Percentiles rank a stretch among this genome's conserved stretches.
phyloP scores from a whole-genome alignment of 148 eudicot genomes.

The Fagopyrum tataricum region DNA sequence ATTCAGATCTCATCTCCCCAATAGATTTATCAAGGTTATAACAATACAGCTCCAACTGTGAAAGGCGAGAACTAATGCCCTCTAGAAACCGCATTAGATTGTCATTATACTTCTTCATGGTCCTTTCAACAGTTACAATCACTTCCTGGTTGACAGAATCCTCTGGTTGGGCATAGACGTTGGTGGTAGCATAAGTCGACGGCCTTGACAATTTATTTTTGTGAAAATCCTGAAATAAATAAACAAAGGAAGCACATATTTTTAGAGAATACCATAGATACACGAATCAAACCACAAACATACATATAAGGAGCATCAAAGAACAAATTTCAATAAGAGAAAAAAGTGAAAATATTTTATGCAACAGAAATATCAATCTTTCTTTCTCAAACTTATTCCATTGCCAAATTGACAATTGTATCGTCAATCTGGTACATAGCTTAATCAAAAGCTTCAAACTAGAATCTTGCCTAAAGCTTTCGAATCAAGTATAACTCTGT shows the following conservation, averaged over 20 bases:
- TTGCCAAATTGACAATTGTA: neutral
- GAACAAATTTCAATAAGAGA: neutral
- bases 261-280: neutral
- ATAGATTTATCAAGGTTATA: conserved; percentile 95
- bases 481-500: neutral
- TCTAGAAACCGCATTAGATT: conserved; percentile 97
- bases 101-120: conserved; percentile 85
- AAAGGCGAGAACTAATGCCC: conserved; percentile 92
- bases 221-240: conserved; percentile 64
- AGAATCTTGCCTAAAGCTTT: neutral
- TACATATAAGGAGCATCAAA: neutral
- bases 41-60: conserved; percentile 90
- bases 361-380: neutral
- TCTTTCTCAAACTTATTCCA: neutral
- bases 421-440: neutral
- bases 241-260: neutral
- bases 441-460: neutral
- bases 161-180: conserved; percentile 66
- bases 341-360: neutral
- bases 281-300: neutral
- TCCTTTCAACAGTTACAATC: conserved; percentile 64
- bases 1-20: conserved; percentile 93
- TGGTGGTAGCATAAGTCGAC: conserved; percentile 55
- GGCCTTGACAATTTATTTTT: conserved; percentile 84
- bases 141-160: conserved; percentile 66